Evolutionary conservation across 768 basidiomycete genomes (phyloP).

Genomic region (Rhizopogon vulgaris): DNA sequence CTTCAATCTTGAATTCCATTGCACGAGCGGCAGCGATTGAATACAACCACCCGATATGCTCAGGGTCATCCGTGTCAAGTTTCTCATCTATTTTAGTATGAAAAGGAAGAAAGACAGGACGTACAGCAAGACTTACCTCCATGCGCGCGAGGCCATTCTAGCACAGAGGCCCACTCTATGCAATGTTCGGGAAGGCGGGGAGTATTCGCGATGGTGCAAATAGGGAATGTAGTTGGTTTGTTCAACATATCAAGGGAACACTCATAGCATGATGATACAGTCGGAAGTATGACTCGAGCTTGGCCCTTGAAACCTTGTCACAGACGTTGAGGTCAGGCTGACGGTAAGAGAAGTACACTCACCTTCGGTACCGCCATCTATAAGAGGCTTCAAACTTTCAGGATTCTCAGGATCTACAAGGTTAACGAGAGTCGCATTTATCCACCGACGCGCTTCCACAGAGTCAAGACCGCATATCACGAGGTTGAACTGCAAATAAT

Average conservation of each 20-base stretch:
- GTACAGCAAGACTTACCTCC: slow-evolving; percentile 49
- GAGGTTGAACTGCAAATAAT: slow-evolving; percentile 95
- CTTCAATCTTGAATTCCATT: slow-evolving; percentile 93
- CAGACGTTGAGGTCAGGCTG: neutral
- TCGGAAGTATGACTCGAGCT: slow-evolving; percentile 93
- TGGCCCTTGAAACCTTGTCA: slow-evolving; percentile 92
- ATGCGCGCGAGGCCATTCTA: slow-evolving; percentile 95
- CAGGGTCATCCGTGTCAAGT: slow-evolving; percentile 95
- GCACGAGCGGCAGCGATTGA: slow-evolving; percentile 76
- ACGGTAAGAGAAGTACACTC: slow-evolving; percentile 2
- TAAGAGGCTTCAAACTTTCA: slow-evolving; percentile 92
- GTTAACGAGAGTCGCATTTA: slow-evolving; percentile 95
- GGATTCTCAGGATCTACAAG: slow-evolving; percentile 90
- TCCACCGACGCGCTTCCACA: slow-evolving; percentile 96
- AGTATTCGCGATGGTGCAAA: slow-evolving; percentile 98
- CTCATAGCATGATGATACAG: slow-evolving; percentile 94
- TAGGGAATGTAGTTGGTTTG: slow-evolving; percentile 94
- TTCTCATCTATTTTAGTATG: slow-evolving; percentile 65
- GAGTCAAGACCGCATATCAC: slow-evolving; percentile 97
- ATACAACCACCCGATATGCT: slow-evolving; percentile 94
- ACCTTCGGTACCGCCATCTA: slow-evolving; percentile 99
- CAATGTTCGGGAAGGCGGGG: slow-evolving; percentile 97
- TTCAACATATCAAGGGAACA: slow-evolving; percentile 98
- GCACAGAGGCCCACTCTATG: slow-evolving; percentile 98
- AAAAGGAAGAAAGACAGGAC: slow-evolving; percentile 4